Evolutionary conservation across 495 filamentous ascomycete genomes (phyloP).

Genomic region (Aspergillus incahuasiensis): DNA sequence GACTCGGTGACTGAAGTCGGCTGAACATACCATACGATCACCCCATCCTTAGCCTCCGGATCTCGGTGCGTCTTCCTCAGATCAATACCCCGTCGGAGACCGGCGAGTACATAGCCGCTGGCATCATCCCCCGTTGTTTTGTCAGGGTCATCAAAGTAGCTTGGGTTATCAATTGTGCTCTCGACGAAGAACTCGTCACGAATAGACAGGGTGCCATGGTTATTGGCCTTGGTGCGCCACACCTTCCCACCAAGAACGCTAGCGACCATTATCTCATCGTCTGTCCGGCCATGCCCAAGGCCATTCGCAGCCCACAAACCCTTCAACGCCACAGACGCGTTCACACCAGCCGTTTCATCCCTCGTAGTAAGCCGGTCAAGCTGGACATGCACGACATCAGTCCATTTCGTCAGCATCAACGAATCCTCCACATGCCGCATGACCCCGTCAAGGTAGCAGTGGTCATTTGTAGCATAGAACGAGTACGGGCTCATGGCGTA

Average conservation of each 20-base stretch:
- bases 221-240: conserved; percentile 22
- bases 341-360: conserved; percentile 29
- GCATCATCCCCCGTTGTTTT: conserved; percentile 33
- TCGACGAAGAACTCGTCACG: conserved; percentile 38
- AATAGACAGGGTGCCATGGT: conserved; percentile 34
- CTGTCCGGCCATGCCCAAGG: conserved; percentile 46
- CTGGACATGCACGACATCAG: conserved; percentile 34
- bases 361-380: conserved; percentile 14
- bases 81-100: conserved; percentile 38
- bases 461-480: conserved; percentile 60
- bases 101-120: conserved; percentile 53
- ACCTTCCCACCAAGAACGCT: conserved; percentile 35
- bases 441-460: conserved; percentile 45
- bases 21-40: conserved; percentile 46
- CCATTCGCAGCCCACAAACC: conserved; percentile 53
- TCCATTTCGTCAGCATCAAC: conserved; percentile 34
- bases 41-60: conserved; percentile 35
- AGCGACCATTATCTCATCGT: conserved; percentile 45
- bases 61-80: conserved; percentile 30
- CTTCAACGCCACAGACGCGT: conserved; percentile 38
- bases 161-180: conserved; percentile 53
- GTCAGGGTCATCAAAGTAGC: conserved; percentile 49
- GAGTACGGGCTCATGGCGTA: conserved; percentile 42
- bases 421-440: conserved; percentile 41
- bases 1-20: conserved; percentile 1